phyloP scores from a whole-genome alignment of 2,329 filamentous ascomycete genomes.

The Aspergillus alliaceus region DNA sequence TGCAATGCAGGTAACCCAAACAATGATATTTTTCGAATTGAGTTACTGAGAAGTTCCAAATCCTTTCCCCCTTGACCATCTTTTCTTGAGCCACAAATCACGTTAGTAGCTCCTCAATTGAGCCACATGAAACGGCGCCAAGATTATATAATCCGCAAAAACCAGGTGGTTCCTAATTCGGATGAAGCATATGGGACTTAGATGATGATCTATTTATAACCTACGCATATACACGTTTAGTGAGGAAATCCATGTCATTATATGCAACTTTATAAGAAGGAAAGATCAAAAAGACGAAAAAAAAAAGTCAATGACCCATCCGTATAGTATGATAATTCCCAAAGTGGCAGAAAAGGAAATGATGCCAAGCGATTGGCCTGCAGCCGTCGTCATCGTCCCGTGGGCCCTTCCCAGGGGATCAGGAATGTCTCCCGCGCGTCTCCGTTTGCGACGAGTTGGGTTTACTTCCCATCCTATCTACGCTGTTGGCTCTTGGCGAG shows the following conservation, averaged over 20 bases:
- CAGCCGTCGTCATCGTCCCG: conserved; percentile 12
- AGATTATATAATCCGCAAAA: neutral
- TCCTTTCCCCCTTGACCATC: neutral
- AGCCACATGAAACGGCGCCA: neutral
- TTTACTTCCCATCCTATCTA: no score
- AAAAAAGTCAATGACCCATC: neutral
- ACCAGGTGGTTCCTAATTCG: neutral
- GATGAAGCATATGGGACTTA: neutral
- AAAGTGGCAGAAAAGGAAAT: neutral
- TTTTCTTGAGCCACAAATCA: neutral
- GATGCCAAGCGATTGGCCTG: conserved; percentile 3
- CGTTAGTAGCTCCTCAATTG: neutral
- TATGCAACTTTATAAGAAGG: no score
- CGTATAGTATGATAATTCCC: neutral
- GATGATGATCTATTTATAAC: neutral
- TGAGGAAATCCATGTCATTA: no score
- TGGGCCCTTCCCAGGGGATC: conserved; percentile 5
- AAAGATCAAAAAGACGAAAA: neutral
- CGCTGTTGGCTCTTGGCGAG: no score
- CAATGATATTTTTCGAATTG: neutral
- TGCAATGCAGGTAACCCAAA: neutral
- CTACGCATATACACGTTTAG: neutral
- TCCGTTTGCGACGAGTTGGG: neutral
- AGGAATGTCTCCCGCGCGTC: conserved; percentile 8
- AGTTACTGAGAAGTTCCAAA: neutral